These are phyloP conservation scores for Pedinophyceae sp. DNA, from an alignment of 139 green algal species.

Conservation along the genomic window DNA sequence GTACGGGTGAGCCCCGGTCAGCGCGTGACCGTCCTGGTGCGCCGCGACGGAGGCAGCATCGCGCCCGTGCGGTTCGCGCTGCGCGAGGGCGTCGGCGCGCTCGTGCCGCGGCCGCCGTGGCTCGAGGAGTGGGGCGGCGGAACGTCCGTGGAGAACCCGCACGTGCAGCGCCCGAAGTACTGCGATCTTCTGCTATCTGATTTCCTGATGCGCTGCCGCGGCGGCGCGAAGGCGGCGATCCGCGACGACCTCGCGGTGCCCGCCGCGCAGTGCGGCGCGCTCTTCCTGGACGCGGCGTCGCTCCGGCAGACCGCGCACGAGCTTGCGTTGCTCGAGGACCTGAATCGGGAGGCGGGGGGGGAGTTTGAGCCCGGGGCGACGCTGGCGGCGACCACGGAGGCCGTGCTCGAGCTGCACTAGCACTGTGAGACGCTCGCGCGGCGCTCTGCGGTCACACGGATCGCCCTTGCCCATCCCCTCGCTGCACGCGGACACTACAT, in stretches of 20 bases:
- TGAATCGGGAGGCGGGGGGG: constrained; percentile 16
- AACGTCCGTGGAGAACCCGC: constrained; percentile 62
- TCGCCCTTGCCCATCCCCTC: too few species aligned
- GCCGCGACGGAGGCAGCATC: constrained; percentile 23
- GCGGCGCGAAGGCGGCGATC: constrained; percentile 45
- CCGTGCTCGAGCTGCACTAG: constrained; percentile 14
- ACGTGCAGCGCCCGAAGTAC: constrained; percentile 71
- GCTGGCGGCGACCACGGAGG: constrained; percentile 31
- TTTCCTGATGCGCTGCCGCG: constrained; percentile 45
- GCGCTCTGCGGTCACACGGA: too few species aligned
- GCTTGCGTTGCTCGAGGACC: constrained; percentile 35
- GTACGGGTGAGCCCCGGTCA: constrained; percentile 15
- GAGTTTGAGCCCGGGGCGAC: constrained; percentile 31
- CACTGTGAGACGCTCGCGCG: too few species aligned
- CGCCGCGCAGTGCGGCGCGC: constrained; percentile 46
- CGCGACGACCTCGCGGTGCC: constrained; percentile 61
- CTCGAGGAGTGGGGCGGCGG: constrained; percentile 64
- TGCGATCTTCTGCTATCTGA: constrained; percentile 58
- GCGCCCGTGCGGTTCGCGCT: constrained; percentile 13
- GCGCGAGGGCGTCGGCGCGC: constrained; percentile 30
- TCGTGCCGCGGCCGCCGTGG: constrained; percentile 39
- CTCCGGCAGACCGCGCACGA: constrained; percentile 38
- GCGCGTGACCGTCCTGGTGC: constrained; percentile 33
- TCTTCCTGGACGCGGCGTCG: constrained; percentile 43
- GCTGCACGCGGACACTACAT: too few species aligned